phyloP scores from a whole-genome alignment of 768 basidiomycete genomes.

The Amanita subjunquillea region DNA sequence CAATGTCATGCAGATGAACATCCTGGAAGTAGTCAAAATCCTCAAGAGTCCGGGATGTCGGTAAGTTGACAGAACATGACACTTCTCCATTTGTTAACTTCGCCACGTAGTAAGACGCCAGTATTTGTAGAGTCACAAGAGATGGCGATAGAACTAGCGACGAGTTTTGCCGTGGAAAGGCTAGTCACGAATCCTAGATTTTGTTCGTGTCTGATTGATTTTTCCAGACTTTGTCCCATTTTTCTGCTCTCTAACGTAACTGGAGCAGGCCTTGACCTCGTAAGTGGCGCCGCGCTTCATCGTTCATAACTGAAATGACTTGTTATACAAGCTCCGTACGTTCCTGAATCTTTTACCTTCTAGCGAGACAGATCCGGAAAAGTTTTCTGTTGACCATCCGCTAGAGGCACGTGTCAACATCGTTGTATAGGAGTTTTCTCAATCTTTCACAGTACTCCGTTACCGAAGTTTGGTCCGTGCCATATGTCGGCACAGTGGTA shows the following conservation, averaged over 20 bases:
- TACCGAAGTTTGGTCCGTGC: constrained; percentile 83
- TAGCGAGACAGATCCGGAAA: constrained; percentile 73
- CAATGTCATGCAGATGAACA: constrained; percentile 83
- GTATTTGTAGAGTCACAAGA: constrained; percentile 81
- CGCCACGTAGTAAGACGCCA: constrained; percentile 51
- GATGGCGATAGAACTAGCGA: constrained; percentile 69
- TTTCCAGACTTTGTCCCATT: constrained; percentile 73
- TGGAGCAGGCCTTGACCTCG: constrained; percentile 79
- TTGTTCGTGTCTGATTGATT: constrained; percentile 4
- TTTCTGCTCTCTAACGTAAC: constrained; percentile 93
- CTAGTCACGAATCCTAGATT: constrained; percentile 17
- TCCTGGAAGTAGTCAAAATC: constrained; percentile 89
- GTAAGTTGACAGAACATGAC: constrained; percentile 25
- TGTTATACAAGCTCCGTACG: constrained; percentile 51
- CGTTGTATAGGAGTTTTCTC: neutral
- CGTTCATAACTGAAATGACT: neutral
- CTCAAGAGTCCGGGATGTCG: constrained; percentile 88
- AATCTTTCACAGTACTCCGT: constrained; percentile 52
- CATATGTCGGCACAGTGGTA: constrained; percentile 77
- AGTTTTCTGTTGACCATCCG: constrained; percentile 72
- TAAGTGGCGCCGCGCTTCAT: constrained; percentile 20
- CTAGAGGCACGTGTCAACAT: constrained; percentile 44
- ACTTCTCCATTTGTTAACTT: neutral
- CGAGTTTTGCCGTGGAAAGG: constrained; percentile 67
- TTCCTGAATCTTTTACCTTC: constrained; percentile 89